A percentile compares a stretch with the other conserved stretches of the same genome.
These are phyloP conservation scores for Oidiodendron maius DNA, from an alignment of 495 filamentous ascomycete genomes.

Conservation along the genomic window DNA sequence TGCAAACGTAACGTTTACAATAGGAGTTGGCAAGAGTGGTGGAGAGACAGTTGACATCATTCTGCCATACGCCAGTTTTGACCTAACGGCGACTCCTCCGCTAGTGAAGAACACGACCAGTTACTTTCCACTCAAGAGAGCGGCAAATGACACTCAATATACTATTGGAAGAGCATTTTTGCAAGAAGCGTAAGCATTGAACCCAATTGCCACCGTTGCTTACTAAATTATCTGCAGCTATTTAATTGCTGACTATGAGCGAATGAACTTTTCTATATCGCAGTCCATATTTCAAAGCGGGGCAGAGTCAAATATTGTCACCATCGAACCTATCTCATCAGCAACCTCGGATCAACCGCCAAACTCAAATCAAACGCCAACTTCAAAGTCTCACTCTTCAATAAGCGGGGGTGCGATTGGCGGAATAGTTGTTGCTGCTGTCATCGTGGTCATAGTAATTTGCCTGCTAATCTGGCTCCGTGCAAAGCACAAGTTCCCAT, in stretches of 20 bases:
- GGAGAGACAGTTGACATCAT: conserved; percentile 40
- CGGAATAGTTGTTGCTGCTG: too few species aligned
- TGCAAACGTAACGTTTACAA: conserved; percentile 44
- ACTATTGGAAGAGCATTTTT: conserved; percentile 50
- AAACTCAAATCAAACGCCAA: too few species aligned
- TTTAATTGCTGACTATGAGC: conserved; percentile 55
- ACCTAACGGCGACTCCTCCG: conserved; percentile 37
- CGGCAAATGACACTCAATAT: conserved; percentile 44
- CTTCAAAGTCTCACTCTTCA: too few species aligned
- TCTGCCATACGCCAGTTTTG: conserved; percentile 49
- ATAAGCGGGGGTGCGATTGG: too few species aligned
- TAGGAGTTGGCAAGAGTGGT: conserved; percentile 32
- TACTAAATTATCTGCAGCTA: neutral
- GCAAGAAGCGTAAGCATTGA: conserved; percentile 51
- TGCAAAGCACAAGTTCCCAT: too few species aligned
- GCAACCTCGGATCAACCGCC: too few species aligned
- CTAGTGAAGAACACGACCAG: conserved; percentile 26
- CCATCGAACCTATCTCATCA: too few species aligned
- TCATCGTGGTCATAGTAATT: too few species aligned
- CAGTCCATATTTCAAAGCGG: conserved; percentile 40
- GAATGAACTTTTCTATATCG: conserved; percentile 51
- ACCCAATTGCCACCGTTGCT: neutral
- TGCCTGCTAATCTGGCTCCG: too few species aligned
- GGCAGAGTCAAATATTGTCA: conserved; percentile 33
- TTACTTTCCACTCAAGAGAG: conserved; percentile 50